Evolutionary conservation across 768 basidiomycete genomes (phyloP).

Genomic region (Asterophora parasitica): DNA sequence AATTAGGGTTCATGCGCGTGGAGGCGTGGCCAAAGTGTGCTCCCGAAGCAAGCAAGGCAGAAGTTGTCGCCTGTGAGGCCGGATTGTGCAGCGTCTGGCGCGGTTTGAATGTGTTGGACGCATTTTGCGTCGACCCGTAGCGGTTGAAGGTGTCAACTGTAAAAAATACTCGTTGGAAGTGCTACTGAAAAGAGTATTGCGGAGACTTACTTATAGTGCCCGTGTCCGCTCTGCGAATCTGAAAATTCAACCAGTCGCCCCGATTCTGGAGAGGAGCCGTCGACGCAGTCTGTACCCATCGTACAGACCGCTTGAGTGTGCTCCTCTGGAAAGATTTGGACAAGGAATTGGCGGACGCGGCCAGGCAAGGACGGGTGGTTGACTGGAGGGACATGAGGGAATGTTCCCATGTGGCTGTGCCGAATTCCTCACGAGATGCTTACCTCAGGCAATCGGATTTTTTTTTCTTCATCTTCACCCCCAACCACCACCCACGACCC

Average conservation of each 20-base stretch:
- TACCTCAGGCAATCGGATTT: constrained; percentile 56
- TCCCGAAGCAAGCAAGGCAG: constrained; percentile 86
- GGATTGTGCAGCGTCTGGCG: constrained; percentile 68
- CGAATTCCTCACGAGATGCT: constrained; percentile 35
- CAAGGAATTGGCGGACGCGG: constrained; percentile 28
- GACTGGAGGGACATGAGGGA: constrained; percentile 33
- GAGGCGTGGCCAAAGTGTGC: constrained; percentile 91
- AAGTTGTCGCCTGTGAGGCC: constrained; percentile 68
- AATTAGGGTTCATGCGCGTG: constrained; percentile 83
- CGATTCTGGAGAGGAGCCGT: constrained; percentile 34
- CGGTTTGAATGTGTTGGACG: constrained; percentile 66
- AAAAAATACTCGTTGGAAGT: constrained; percentile 7
- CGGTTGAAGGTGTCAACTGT: constrained; percentile 58
- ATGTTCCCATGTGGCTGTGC: constrained; percentile 40
- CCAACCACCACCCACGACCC: constrained; percentile 33
- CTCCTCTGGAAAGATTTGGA: constrained; percentile 15
- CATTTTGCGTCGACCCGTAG: constrained; percentile 75
- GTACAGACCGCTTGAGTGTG: constrained; percentile 6
- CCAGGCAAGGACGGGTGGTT: constrained; percentile 33
- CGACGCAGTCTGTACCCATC: constrained; percentile 25
- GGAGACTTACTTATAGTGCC: constrained; percentile 47
- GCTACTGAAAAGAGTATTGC: constrained; percentile 5
- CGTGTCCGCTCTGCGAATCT: constrained; percentile 51
- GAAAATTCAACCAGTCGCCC: constrained; percentile 65
- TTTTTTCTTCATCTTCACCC: constrained; percentile 38